Percentiles rank a stretch among this genome's conserved stretches.
phyloP scores from a whole-genome alignment of 306 rosid genomes.

The Sindora glabra region DNA sequence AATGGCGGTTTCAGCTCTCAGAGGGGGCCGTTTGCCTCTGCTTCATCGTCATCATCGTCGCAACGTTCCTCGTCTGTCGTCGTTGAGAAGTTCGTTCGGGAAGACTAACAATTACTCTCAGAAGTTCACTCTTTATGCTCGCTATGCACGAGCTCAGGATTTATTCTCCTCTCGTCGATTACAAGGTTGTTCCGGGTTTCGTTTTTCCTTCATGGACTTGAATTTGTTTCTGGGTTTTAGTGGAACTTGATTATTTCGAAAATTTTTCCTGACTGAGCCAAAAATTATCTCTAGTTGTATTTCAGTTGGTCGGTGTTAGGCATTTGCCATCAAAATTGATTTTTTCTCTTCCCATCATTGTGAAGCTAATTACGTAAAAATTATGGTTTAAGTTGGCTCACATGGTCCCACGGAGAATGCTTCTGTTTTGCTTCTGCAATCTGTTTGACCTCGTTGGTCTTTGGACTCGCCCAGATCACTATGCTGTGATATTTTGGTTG shows the following conservation, averaged over 20 bases:
- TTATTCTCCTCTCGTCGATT: slow-evolving; percentile 60
- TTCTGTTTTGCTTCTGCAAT: not conserved
- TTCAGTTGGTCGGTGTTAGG: not conserved
- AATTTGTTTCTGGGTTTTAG: not conserved
- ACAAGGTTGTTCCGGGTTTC: slow-evolving; percentile 37
- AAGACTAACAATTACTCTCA: slow-evolving; percentile 33
- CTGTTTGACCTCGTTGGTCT: not conserved
- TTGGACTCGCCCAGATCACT: too few species aligned
- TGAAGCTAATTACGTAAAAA: too few species aligned
- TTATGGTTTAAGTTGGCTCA: not conserved
- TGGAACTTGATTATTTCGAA: not conserved
- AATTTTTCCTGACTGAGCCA: too few species aligned
- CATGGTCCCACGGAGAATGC: not conserved
- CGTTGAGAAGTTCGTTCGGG: not conserved
- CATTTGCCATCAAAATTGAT: not conserved
- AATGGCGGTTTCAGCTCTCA: not conserved
- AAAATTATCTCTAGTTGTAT: not conserved
- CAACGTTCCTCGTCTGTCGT: not conserved
- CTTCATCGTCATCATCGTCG: slow-evolving; percentile 35
- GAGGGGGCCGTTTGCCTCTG: slow-evolving; percentile 44
- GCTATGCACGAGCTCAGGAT: slow-evolving; percentile 73
- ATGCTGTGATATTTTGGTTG: too few species aligned
- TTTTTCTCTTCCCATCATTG: too few species aligned
- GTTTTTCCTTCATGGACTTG: not conserved
- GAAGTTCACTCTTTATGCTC: slow-evolving; percentile 47